These are phyloP conservation scores for Monilinia polystroma DNA, from an alignment of 2,329 filamentous ascomycete species.

Conservation along the genomic window DNA sequence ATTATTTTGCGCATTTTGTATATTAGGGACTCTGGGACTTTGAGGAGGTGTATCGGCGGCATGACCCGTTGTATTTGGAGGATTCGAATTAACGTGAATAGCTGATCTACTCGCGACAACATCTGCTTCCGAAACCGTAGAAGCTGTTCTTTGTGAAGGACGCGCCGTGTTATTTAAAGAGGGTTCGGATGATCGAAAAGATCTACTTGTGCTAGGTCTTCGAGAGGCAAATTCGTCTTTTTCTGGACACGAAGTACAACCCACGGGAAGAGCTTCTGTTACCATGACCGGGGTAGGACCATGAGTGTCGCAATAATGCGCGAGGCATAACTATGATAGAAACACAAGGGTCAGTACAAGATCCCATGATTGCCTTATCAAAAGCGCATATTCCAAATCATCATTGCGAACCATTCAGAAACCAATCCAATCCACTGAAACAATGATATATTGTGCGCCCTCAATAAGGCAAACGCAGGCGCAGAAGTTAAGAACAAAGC, in stretches of 20 bases:
- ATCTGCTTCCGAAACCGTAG: conserved; percentile 28
- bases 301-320: conserved; percentile 70
- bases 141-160: conserved; percentile 26
- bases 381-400: background rate
- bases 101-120: conserved; percentile 11
- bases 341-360: conserved; percentile 28
- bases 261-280: conserved; percentile 62
- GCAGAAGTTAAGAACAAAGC: conserved; percentile 1
- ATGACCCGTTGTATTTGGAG: conserved; percentile 41
- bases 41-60: conserved; percentile 58
- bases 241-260: conserved; percentile 60
- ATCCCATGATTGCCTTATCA: conserved; percentile 8
- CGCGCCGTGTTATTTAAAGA: conserved; percentile 22
- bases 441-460: background rate
- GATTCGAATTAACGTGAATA: conserved; percentile 1
- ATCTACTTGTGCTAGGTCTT: conserved; percentile 35
- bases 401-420: conserved; percentile 8
- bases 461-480: conserved; percentile 12
- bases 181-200: conserved; percentile 31
- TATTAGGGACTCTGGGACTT: conserved; percentile 50
- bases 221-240: conserved; percentile 39
- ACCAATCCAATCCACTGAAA: background rate
- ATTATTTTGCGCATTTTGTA: conserved; percentile 36
- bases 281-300: conserved; percentile 69
- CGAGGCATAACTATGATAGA: conserved; percentile 59